Evolutionary conservation across 495 filamentous ascomycete genomes (phyloP), one percentile per base, ranked within the genome.

Genomic region (Aspergillus asperescens): DNA sequence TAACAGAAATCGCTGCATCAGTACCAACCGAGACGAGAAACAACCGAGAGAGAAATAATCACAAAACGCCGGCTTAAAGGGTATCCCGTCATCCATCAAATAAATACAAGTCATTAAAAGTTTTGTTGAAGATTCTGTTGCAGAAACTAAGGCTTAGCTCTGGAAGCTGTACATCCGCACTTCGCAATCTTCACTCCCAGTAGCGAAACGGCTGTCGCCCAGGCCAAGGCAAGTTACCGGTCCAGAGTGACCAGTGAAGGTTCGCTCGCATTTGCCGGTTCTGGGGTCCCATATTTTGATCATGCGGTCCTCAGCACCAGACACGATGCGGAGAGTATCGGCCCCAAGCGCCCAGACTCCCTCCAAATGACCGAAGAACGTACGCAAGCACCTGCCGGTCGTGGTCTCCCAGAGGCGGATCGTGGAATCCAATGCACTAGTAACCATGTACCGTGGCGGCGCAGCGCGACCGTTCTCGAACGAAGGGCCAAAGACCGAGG

Each of bases 251-350:
- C 90, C 91, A 15, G 87, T 86, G 59, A 93, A 92, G 1, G 92
- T 97, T 32, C 89, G 76, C 66, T 96, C 89, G 65, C 90, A 95
- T 55, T 85, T 89, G 4, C 94, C 92, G 10, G 87, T 89, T 59
- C 89, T 75, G 23, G 92, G 84, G 71, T 97, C 92, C 94, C 94
- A 98, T 31, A 94, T 85, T 66, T 96, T 96, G 66, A 95, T 87
- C 83, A 91, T 96, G 31, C 87, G 82, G 69, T 99, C 93, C 67
- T 96, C 85, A 28, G 88, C 86, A 9, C 91, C 93, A 47, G 85
- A 87, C 28, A 96, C 89, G 24, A 95, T 81, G 13, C 93, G 82
- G 28, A 99, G 74, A 0, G 87, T 90, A 64, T 99, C 94, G 1
- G 88, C 94, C 1, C 88, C 91, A 5, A 99, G 78, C 8, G 88